Conservation (phyloP, 192 early-diverging fungal species). For the Coemansia sp. region DNA sequence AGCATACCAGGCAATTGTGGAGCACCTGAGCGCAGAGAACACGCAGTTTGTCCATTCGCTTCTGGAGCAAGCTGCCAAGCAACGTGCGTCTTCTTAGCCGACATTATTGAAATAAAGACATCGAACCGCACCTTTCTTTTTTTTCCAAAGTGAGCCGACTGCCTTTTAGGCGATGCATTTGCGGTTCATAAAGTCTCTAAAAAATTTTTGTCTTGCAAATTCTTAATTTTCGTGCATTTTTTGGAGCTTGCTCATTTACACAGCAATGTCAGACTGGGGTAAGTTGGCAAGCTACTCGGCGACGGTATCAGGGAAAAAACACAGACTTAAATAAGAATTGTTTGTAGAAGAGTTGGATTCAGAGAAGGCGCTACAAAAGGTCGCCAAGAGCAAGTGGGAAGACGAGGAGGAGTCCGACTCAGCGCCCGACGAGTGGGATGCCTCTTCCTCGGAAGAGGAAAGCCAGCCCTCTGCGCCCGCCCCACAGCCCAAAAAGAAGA, state of each 20-base stretch:
- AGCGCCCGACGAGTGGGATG: slow-evolving; percentile 63
- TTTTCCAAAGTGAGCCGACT: neutral
- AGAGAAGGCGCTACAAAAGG: slow-evolving; percentile 6
- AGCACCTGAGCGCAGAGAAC: slow-evolving; percentile 40
- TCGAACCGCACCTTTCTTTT: neutral
- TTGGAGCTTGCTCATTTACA: too few species aligned
- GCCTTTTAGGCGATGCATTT: too few species aligned
- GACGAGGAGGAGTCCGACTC: slow-evolving; percentile 64
- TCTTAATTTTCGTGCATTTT: neutral
- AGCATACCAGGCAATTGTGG: slow-evolving; percentile 31
- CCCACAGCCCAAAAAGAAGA: slow-evolving; percentile 51
- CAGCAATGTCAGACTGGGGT: slow-evolving; percentile 42
- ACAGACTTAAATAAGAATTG: too few species aligned
- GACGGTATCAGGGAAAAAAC: neutral
- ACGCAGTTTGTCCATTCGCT: slow-evolving; percentile 42
- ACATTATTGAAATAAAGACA: neutral
- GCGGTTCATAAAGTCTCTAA: neutral
- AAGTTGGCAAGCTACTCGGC: slow-evolving; percentile 19
- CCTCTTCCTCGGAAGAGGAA: slow-evolving; percentile 55
- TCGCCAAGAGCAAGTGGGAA: slow-evolving; percentile 54
- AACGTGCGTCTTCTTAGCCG: slow-evolving; percentile 13
- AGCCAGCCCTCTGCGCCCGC: slow-evolving; percentile 14
- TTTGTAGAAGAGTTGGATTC: neutral
- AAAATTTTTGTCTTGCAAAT: neutral
- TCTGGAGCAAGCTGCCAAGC: slow-evolving; percentile 42